These are phyloP conservation scores for Noccaea caerulescens DNA, from an alignment of 345 rosid species.

Conservation along the genomic window DNA sequence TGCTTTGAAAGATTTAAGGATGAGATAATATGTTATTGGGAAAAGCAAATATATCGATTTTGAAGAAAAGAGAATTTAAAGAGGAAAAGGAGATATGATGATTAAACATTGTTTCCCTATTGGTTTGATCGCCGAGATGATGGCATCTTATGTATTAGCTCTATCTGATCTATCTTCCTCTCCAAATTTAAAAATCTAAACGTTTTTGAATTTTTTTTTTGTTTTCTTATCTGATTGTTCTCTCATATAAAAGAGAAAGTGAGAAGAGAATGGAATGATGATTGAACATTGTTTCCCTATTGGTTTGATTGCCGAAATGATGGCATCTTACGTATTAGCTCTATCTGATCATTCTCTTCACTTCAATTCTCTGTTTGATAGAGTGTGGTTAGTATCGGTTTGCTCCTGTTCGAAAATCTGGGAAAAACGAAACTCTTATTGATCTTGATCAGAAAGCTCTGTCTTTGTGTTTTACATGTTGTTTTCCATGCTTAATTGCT, in stretches of 20 bases:
- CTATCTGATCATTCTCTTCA: constrained; percentile 44
- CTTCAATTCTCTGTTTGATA: background rate
- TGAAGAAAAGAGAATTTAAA: background rate
- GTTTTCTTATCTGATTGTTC: background rate
- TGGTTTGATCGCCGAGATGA: constrained; percentile 47
- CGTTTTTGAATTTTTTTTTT: background rate
- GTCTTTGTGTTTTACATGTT: too few relatives aligned
- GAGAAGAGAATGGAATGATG: constrained; percentile 41
- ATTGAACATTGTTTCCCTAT: constrained; percentile 45
- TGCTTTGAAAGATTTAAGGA: background rate
- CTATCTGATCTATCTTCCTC: constrained; percentile 40
- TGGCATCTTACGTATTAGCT: constrained; percentile 46
- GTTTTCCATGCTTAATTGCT: too few relatives aligned
- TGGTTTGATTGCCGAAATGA: constrained; percentile 47
- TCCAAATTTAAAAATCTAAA: background rate
- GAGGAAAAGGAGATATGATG: constrained; percentile 33
- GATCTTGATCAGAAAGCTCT: too few relatives aligned
- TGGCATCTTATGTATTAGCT: constrained; percentile 49
- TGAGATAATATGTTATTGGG: background rate
- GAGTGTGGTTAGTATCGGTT: too few relatives aligned
- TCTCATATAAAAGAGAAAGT: too few relatives aligned
- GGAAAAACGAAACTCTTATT: too few relatives aligned
- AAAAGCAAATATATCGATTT: background rate
- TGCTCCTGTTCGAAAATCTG: too few relatives aligned
- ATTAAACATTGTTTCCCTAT: constrained; percentile 39